Percentiles rank a stretch among this genome's conserved stretches.
Evolutionary conservation across 192 early-diverging fungal species (phyloP).

Genomic region (Coemansia sp.): DNA sequence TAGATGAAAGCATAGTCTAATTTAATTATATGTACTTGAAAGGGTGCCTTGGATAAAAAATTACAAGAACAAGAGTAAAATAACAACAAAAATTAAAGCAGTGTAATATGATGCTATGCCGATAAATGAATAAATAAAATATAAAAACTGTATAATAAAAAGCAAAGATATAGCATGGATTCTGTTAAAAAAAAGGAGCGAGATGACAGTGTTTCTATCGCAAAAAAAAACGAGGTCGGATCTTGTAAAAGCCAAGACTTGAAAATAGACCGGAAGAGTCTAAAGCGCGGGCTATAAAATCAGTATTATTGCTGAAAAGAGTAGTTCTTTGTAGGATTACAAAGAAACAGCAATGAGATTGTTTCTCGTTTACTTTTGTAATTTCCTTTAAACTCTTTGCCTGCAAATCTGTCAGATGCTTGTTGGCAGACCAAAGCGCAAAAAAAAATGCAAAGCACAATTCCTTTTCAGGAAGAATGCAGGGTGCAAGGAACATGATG

Average conservation of each 20-base stretch:
- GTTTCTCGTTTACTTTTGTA: background rate
- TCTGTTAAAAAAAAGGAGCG: no score
- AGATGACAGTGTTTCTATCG: no score
- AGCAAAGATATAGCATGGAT: background rate
- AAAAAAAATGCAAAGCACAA: background rate
- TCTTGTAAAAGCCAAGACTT: no score
- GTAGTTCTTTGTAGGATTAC: background rate
- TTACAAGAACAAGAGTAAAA: background rate
- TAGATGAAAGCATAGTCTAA: constrained; percentile 21
- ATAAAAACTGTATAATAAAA: background rate
- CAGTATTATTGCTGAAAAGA: background rate
- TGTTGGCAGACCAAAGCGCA: background rate
- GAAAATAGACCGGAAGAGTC: background rate
- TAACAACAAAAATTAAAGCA: background rate
- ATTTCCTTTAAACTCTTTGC: background rate
- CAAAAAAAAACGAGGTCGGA: no score
- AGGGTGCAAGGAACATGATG: no score
- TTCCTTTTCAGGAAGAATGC: no score
- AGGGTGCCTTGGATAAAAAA: background rate
- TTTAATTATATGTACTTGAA: constrained; percentile 1
- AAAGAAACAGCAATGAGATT: background rate
- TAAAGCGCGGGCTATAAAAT: no score
- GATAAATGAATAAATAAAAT: background rate
- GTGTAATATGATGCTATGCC: background rate
- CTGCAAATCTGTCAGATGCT: background rate